Base-by-base conservation (phyloP, 495 filamentous ascomycete genomes). In the Thermothielavioides terrestris region DNA sequence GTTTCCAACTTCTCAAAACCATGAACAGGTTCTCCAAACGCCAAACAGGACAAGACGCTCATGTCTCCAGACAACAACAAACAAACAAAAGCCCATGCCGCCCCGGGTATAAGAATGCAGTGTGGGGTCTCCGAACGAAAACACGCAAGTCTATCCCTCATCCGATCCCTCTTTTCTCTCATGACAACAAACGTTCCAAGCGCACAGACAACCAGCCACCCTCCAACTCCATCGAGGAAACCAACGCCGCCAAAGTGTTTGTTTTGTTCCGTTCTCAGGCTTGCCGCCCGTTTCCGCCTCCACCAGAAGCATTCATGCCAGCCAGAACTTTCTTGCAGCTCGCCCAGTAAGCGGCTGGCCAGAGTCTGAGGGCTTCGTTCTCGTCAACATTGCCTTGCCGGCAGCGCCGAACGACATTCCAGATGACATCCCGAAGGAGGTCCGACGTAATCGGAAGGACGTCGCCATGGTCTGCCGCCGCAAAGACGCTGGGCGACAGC, bases 391-490 rank as follows among this genome's bases (percentile, higher is more conserved):
- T 28, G 77, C 75, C 35, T 79, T 83, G 50, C 77, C 72, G 63
- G 85, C 88, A 56, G 10, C 89, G 77, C 46, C 83, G 77, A 15
- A 88, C 81, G 12, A 94, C 86, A 47, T 84, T 88, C 50, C 77
- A 72, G 51, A 94, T 74, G 41, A 95, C 85, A 42, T 86, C 72
- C 11, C 76, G 77, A 6, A 95, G 74, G 54, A 94, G 71, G 46
- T 89, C 86, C 67, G 89, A 78, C 0, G 78, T 83, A 39, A 95
- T 81, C 10, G 82, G 78, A 4, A 94, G 72, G 11, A 80, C 77
- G 30, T 74, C 77, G n/a, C 82, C 79, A 6, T 64, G 65, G 1
- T 67, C 62, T 1, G 55, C 56, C 4, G 60, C 60, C 10, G 52
- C 57, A 27, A 60, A 55, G 4, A 75, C 67, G 15, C 74, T 70